Conservation (phyloP, 176 grass and related monocot species). For the Poa pratensis region DNA sequence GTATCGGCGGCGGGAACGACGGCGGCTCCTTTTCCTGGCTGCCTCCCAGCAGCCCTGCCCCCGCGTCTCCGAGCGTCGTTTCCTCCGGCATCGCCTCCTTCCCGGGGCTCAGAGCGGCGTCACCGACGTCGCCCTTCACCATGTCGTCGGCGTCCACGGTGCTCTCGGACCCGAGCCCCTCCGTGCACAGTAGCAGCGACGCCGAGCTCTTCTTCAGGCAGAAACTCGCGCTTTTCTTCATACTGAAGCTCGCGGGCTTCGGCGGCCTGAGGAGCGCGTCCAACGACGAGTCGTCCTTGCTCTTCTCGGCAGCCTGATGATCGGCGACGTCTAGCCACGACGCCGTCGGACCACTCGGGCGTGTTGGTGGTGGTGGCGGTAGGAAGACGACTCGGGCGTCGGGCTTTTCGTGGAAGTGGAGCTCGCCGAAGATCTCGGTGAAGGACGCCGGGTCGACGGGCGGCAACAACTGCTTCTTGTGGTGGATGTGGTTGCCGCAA, state of each 20-base stretch:
- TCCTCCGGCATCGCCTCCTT: neutral
- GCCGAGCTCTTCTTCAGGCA: slow-evolving; percentile 51
- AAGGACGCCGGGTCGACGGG: slow-evolving; percentile 61
- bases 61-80: neutral
- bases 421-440: slow-evolving; percentile 96
- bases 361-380: neutral
- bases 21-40: neutral
- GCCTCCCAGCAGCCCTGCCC: neutral
- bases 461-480: slow-evolving; percentile 44
- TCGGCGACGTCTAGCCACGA: slow-evolving; percentile 38
- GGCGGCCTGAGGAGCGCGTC: slow-evolving; percentile 51
- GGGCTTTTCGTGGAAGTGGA: slow-evolving; percentile 78
- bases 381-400: neutral
- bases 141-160: slow-evolving; percentile 59
- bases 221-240: slow-evolving; percentile 58
- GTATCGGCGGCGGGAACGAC: slow-evolving; percentile 73
- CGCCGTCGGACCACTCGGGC: neutral
- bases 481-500: slow-evolving; percentile 54
- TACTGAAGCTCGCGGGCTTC: slow-evolving; percentile 16
- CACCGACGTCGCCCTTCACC: slow-evolving; percentile 49
- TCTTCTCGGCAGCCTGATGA: slow-evolving; percentile 41
- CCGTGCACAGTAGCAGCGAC: slow-evolving; percentile 68
- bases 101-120: neutral
- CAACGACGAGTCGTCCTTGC: slow-evolving; percentile 59
- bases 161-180: slow-evolving; percentile 88